Evolutionary conservation across 495 filamentous ascomycete species (phyloP).

Genomic region (Rusavskia elegans): DNA sequence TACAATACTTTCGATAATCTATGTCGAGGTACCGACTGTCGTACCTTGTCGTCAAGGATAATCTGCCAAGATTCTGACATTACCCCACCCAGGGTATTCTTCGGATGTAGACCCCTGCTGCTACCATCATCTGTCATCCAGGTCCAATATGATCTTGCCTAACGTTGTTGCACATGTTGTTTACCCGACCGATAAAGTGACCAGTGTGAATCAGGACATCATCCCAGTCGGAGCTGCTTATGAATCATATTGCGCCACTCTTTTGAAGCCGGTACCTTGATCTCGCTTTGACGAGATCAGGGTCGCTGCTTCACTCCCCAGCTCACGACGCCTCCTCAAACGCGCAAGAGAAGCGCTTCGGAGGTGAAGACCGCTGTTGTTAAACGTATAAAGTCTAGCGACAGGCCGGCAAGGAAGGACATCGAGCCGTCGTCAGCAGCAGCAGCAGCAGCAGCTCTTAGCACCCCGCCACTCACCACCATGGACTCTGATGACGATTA

Average conservation of each 20-base stretch:
- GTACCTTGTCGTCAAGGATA: no score
- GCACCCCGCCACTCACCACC: slow-evolving; percentile 25
- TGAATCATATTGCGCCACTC: background rate
- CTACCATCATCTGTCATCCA: no score
- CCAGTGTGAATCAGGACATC: no score
- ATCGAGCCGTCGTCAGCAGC: slow-evolving; percentile 33
- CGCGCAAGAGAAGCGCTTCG: slow-evolving; percentile 84
- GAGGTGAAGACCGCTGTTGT: slow-evolving; percentile 36
- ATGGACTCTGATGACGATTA: slow-evolving; percentile 99
- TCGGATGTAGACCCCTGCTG: no score
- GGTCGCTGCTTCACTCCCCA: slow-evolving; percentile 19
- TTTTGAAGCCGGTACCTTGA: slow-evolving; percentile 8
- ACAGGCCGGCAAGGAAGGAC: slow-evolving; percentile 28
- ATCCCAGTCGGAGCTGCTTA: background rate
- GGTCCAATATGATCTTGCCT: no score
- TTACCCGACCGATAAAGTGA: no score
- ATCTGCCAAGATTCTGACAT: no score
- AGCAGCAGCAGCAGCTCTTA: slow-evolving; percentile 47
- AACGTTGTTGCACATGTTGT: no score
- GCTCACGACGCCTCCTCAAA: slow-evolving; percentile 50
- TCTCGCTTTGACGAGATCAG: slow-evolving; percentile 17
- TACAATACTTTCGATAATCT: no score
- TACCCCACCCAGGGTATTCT: no score
- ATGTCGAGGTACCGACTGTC: no score
- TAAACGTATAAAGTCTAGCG: slow-evolving; percentile 31